Base-by-base conservation (phyloP, 164 flowering plant genomes). In the Kingdonia uniflora region DNA sequence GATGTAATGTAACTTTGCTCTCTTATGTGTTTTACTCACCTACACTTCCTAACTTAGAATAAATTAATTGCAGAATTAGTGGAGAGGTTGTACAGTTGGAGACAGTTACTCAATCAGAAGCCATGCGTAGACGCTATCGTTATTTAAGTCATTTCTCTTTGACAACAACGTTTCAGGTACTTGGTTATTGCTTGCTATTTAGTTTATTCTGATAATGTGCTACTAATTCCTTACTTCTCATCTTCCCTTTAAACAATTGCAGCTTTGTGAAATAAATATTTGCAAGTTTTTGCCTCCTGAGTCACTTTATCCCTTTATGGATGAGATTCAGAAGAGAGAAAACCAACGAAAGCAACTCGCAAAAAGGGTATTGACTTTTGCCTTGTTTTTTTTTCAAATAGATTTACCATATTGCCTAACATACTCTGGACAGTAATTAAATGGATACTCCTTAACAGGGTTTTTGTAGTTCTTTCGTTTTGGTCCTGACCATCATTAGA, bases 201-300 rank as follows among this genome's bases (percentile, higher is more conserved):
- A 12, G 14, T 16, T 5, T 47, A 20, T 47, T 16, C 48, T 2
- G 2, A 16, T 16, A 6, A 29, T 29, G 21, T 44, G 2, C 2
- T 16, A 2, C 1, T 7, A 2, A 5, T 15, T 54, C 13, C 39
- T 29, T 45, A 22, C 56, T 21, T 53, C 50, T 53, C 26, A 47
- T 19, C 15, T 42, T 7, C 11, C 1, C 42, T 14, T 13, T 17
- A 14, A 24, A 44, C 14, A 2, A 21, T 23, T 69, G 52, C 86
- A 91, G 97, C 79, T 92, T 25, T 88, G 95, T 74, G 99, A 92
- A 69, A 84, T 92, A 70, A 89, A 88, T 75, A 55, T 88, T 63
- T 68, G 72, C 46, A 68, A 64, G 41, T 46, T 68, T 15, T 60
- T 92, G 59, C 97, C 97, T 64, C 64, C 77, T 47, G 80, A 71